These are phyloP conservation scores for Astraeus odoratus DNA, from an alignment of 768 basidiomycete genomes.

Conservation along the genomic window DNA sequence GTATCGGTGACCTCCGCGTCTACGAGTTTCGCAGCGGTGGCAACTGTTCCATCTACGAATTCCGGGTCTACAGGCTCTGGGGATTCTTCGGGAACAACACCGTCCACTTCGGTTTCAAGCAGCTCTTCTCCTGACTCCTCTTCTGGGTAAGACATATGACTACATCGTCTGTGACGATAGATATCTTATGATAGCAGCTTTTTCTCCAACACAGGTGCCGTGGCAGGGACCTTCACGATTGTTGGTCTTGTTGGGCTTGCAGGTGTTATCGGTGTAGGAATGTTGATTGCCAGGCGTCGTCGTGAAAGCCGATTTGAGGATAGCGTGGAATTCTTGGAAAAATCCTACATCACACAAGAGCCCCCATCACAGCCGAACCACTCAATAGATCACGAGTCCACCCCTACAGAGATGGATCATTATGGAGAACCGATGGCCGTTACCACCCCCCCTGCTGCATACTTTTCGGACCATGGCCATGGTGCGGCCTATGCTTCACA, in stretches of 20 bases:
- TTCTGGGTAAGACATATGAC: slow-evolving; percentile 14
- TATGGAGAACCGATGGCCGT: slow-evolving; percentile 15
- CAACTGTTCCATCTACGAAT: slow-evolving; percentile 1
- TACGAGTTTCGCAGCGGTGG: neutral
- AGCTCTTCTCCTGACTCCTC: slow-evolving; percentile 11
- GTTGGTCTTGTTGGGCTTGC: slow-evolving; percentile 32
- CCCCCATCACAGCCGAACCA: slow-evolving; percentile 8
- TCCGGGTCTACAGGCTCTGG: neutral
- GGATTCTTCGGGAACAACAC: neutral
- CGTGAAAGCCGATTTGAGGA: slow-evolving; percentile 18
- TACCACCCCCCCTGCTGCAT: slow-evolving; percentile 11
- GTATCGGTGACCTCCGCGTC: slow-evolving; percentile 1
- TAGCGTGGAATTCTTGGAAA: slow-evolving; percentile 25
- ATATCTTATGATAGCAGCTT: slow-evolving; percentile 28
- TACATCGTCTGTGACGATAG: neutral
- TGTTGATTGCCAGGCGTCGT: slow-evolving; percentile 27
- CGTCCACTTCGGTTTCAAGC: neutral
- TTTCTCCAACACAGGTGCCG: slow-evolving; percentile 39
- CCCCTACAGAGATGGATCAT: slow-evolving; percentile 17
- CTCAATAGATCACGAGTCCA: slow-evolving; percentile 11
- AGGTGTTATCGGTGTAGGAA: slow-evolving; percentile 21
- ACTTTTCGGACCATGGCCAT: slow-evolving; percentile 19
- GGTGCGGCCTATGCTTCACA: slow-evolving; percentile 7
- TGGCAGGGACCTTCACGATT: slow-evolving; percentile 39
- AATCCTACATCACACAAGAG: slow-evolving; percentile 7